Conservation (phyloP, 805 yeast species). For the Saccharomyces kudriavzevii region DNA sequence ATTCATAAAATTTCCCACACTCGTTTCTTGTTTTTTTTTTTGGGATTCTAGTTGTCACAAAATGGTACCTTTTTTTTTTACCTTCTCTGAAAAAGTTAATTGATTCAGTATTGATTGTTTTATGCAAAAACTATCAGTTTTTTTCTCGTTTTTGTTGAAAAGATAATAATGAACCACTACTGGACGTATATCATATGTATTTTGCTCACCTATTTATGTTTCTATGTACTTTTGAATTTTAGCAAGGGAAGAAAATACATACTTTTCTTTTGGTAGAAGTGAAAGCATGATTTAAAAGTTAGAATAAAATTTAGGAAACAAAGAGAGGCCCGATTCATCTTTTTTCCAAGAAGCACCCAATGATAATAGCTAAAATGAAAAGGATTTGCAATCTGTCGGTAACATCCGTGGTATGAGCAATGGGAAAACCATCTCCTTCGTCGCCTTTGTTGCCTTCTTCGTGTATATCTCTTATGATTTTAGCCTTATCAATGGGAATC, state of each 20-base stretch:
- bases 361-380: not conserved
- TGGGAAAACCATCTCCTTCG: constrained; percentile 11
- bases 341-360: not conserved
- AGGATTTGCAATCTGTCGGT: not conserved
- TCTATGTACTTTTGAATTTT: not conserved
- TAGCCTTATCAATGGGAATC: constrained; percentile 3
- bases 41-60: not conserved
- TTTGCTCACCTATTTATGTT: not conserved
- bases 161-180: not conserved
- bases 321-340: not conserved
- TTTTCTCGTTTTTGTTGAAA: no score
- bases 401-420: not conserved
- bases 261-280: not conserved
- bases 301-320: not conserved
- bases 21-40: not conserved
- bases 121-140: not conserved
- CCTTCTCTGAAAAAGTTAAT: not conserved
- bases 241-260: not conserved
- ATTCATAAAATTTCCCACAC: constrained; percentile 9
- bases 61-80: not conserved
- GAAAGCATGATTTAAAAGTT: not conserved
- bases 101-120: not conserved
- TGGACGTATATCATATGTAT: not conserved
- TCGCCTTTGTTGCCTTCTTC: constrained; percentile 16
- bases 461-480: not conserved